phyloP scores from a whole-genome alignment of 805 yeast genomes.

The Metahyphopichia silvanorum region DNA sequence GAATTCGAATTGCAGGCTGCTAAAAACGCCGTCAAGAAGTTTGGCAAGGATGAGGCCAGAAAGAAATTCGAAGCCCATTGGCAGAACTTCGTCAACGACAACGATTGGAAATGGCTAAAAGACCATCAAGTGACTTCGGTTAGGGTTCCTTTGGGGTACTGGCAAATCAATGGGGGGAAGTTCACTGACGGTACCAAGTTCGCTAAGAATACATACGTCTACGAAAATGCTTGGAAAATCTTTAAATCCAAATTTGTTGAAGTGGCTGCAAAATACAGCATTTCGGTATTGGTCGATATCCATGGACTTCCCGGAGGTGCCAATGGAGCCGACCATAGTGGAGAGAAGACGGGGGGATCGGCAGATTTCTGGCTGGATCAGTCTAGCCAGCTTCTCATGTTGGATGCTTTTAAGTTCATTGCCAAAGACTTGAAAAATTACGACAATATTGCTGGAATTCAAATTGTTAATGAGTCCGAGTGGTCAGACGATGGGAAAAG shows the following conservation, averaged over 20 bases:
- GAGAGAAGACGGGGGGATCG: conserved; percentile 48
- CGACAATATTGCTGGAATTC: conserved; percentile 79
- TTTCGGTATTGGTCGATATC: conserved; percentile 76
- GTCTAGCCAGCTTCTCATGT: conserved; percentile 41
- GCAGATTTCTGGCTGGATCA: conserved; percentile 64
- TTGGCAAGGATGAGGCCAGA: conserved; percentile 55
- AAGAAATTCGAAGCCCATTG: conserved; percentile 62
- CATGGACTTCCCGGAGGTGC: conserved; percentile 96
- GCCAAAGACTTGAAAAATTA: conserved; percentile 53
- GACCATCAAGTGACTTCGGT: conserved; percentile 71
- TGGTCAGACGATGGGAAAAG: conserved; percentile 49
- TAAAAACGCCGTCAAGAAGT: conserved; percentile 39
- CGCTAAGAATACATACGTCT: conserved; percentile 50
- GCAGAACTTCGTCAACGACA: conserved; percentile 54
- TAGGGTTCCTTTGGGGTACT: conserved; percentile 88
- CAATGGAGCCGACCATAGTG: conserved; percentile 81
- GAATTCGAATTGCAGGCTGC: conserved; percentile 76
- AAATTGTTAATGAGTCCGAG: conserved; percentile 81
- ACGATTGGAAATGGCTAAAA: conserved; percentile 78
- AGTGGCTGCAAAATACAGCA: conserved; percentile 57
- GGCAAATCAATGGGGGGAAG: conserved; percentile 71
- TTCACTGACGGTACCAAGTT: conserved; percentile 64
- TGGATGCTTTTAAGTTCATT: conserved; percentile 53
- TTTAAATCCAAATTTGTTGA: conserved; percentile 51
- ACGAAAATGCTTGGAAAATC: conserved; percentile 69